Percentiles rank a stretch among this genome's conserved stretches.
Conservation (phyloP, 495 filamentous ascomycete genomes). For the Copromyces sp. region DNA sequence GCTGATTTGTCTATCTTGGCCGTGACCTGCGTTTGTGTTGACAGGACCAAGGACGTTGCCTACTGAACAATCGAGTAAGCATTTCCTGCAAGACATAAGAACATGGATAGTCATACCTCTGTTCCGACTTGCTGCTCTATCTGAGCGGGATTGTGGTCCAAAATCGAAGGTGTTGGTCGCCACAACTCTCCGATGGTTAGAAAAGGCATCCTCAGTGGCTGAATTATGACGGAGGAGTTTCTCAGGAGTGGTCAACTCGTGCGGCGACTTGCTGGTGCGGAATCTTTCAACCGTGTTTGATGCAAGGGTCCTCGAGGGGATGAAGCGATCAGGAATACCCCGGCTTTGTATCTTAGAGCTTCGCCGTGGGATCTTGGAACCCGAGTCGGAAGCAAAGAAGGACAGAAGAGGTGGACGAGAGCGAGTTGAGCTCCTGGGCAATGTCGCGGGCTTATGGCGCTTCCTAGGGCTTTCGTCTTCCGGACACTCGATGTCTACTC, state of each 20-base stretch:
- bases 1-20: conserved; percentile 42
- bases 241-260: conserved; percentile 51
- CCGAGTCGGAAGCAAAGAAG: conserved; percentile 8
- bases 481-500: not conserved
- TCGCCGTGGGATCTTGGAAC: conserved; percentile 6
- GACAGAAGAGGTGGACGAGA: conserved; percentile 11
- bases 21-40: conserved; percentile 13
- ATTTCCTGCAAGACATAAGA: not conserved
- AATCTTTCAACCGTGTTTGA: conserved; percentile 43
- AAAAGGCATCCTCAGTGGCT: conserved; percentile 57
- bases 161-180: conserved; percentile 23
- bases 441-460: conserved; percentile 8
- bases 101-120: conserved; percentile 9
- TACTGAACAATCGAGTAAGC: conserved; percentile 3
- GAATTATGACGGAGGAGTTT: conserved; percentile 48
- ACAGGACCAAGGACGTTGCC: conserved; percentile 30
- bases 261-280: conserved; percentile 51
- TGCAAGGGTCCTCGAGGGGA: conserved; percentile 42
- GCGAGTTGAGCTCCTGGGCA: conserved; percentile 9
- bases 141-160: conserved; percentile 19
- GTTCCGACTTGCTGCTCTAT: conserved; percentile 20
- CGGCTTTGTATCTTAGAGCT: conserved; percentile 9
- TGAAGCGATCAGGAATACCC: conserved; percentile 56
- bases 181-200: conserved; percentile 31
- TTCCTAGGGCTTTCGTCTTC: not conserved